These are phyloP conservation scores for Haplosporangium sp. DNA, from an alignment of 371 early-diverging fungal species.

Conservation along the genomic window DNA sequence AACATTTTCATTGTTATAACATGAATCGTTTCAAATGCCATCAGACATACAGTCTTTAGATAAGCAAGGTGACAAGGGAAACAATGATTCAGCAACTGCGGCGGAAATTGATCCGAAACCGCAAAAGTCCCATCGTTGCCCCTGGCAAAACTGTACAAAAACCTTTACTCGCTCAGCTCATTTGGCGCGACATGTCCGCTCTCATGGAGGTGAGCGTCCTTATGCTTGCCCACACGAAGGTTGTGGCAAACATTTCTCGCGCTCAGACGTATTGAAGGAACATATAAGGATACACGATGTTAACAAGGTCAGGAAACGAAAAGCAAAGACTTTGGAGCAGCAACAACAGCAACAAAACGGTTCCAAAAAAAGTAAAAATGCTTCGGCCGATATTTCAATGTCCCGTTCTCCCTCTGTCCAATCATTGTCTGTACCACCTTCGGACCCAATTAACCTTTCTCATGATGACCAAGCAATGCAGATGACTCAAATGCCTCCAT, in stretches of 20 bases:
- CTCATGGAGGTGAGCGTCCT: constrained; percentile 51
- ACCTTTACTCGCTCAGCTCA: constrained; percentile 54
- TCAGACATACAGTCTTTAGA: constrained; percentile 3
- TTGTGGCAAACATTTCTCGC: constrained; percentile 52
- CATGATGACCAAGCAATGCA: constrained; percentile 16
- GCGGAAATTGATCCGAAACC: constrained; percentile 22
- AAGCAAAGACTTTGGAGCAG: constrained; percentile 29
- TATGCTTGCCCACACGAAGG: constrained; percentile 52
- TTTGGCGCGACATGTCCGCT: constrained; percentile 54
- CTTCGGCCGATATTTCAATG: background rate
- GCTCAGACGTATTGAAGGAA: constrained; percentile 53
- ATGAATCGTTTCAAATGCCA: background rate
- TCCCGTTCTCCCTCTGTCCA: constrained; percentile 28
- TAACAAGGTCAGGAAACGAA: constrained; percentile 55
- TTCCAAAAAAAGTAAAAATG: constrained; percentile 23
- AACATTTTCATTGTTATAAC: background rate
- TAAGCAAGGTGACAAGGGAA: constrained; percentile 16
- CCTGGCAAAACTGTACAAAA: constrained; percentile 53
- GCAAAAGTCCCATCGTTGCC: constrained; percentile 51
- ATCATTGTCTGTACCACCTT: constrained; percentile 7
- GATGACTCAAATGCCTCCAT: background rate
- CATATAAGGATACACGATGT: constrained; percentile 53
- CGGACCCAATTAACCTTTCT: background rate
- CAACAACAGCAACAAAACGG: constrained; percentile 16
- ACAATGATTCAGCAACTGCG: constrained; percentile 13